phyloP scores from a whole-genome alignment of 1,284 basidiomycete species.

The Cystobasidium sp. region DNA sequence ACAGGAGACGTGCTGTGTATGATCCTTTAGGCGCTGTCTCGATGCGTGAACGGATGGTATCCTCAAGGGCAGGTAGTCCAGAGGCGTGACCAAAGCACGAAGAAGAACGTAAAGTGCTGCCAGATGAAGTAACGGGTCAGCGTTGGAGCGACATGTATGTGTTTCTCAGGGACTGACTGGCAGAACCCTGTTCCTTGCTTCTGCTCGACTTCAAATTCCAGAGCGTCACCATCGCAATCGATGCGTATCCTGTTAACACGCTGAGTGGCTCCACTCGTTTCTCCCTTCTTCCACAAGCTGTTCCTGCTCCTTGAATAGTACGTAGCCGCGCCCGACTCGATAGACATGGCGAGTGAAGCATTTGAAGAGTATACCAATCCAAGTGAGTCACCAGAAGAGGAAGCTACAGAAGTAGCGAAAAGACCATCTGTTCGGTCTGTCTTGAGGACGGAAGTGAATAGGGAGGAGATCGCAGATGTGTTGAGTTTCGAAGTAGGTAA shows the following conservation, averaged over 20 bases:
- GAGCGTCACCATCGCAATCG: constrained; percentile 91
- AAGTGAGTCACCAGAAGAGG: constrained; percentile 73
- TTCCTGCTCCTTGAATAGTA: constrained; percentile 93
- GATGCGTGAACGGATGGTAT: constrained; percentile 74
- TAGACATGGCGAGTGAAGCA: constrained; percentile 83
- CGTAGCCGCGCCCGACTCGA: constrained; percentile 85
- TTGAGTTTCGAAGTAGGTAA: constrained; percentile 68
- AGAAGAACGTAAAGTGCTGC: constrained; percentile 51
- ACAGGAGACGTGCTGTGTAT: constrained; percentile 89
- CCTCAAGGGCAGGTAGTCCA: constrained; percentile 82
- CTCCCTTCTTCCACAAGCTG: constrained; percentile 96
- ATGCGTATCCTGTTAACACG: constrained; percentile 78
- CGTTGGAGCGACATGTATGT: constrained; percentile 46
- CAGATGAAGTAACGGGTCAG: background rate
- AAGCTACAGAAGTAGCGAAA: constrained; percentile 84
- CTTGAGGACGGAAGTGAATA: constrained; percentile 77
- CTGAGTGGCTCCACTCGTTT: constrained; percentile 92
- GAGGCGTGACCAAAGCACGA: constrained; percentile 79
- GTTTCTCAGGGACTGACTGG: constrained; percentile 70
- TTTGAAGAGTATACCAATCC: constrained; percentile 97
- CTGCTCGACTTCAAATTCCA: constrained; percentile 92
- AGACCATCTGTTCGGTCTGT: constrained; percentile 92
- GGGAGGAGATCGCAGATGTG: constrained; percentile 79
- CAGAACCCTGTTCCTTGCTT: constrained; percentile 81
- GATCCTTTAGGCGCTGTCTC: constrained; percentile 81